Evolutionary conservation across 768 basidiomycete species (phyloP).

Genomic region (Lepiota venenata): DNA sequence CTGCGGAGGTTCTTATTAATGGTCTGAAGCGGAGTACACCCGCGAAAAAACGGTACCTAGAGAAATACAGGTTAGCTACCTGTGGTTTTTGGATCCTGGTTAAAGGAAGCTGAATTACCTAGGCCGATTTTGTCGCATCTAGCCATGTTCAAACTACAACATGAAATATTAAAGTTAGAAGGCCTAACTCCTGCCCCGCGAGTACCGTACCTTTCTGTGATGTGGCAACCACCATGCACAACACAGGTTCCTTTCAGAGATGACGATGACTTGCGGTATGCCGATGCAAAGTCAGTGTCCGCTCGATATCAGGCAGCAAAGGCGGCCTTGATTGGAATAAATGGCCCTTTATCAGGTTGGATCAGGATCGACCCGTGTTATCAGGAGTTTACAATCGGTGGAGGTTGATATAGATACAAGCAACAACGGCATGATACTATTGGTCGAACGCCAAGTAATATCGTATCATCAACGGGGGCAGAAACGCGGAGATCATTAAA

Average conservation of each 20-base stretch:
- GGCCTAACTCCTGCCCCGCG: background rate
- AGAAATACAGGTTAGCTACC: constrained; percentile 53
- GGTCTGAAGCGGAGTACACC: constrained; percentile 77
- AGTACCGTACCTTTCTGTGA: background rate
- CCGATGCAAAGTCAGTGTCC: constrained; percentile 11
- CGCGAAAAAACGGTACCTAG: constrained; percentile 61
- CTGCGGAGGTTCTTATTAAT: constrained; percentile 68
- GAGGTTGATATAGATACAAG: background rate
- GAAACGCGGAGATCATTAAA: background rate
- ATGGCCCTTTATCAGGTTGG: constrained; percentile 62
- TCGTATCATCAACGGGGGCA: background rate
- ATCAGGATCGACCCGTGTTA: constrained; percentile 47
- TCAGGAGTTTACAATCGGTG: constrained; percentile 43
- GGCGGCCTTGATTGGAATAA: constrained; percentile 35
- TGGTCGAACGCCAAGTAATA: background rate
- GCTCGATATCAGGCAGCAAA: constrained; percentile 47
- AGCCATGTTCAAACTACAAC: constrained; percentile 48
- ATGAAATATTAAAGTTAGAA: constrained; percentile 14
- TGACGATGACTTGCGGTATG: background rate
- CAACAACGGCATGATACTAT: background rate
- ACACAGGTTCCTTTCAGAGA: background rate
- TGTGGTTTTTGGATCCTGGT: too few species aligned
- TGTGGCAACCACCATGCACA: background rate
- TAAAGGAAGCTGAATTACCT: background rate
- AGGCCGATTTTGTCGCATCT: constrained; percentile 29